Base-by-base conservation (phyloP, 371 early-diverging fungal species). In the Mortierella sp. region DNA sequence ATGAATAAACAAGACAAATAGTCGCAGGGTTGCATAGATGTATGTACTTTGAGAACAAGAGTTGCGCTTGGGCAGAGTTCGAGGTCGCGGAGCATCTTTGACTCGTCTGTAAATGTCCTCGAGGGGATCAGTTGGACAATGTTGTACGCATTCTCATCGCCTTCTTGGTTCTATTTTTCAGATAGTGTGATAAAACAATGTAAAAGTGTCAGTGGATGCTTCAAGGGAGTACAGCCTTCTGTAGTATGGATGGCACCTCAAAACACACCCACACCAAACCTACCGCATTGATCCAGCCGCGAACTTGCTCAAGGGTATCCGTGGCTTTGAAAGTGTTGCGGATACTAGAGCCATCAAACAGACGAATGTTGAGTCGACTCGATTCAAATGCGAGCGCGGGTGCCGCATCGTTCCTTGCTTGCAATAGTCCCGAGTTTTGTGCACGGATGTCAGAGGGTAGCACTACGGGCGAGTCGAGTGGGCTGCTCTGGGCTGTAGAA, bases 51-150 rank as follows among this genome's bases (percentile, higher is more conserved):
- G 86, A 91, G 86, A 4, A 91, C 89, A 16, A 91, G 77, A 1
- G 91, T 90, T 16, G 88, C 89, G 53, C 91, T 91, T 5, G 91
- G 91, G 31, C 88, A 88, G 3, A 91, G 80, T 8, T 87, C 85
- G 14, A 91, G 69, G 29, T 88, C 86, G 1, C 80, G 74, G 16
- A 91, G 74, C 44, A 86, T 76, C 39, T 67, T 77, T 19, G 80
- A 55, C 43, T 90, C 87, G 31, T 91, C 91, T 19, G 79, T 72
- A 29, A 83, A 83, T 14, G 79, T 75, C 13, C 83, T 64, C 5
- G 72, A 44, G 24, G 83, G 83, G 19, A 83, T 83, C 48, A 83
- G n/a, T 39, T 83, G 79, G 11, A 75, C 83, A 66, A 83, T 83
- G 31, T 83, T 83, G 52, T 83, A 83, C 2, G 79, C 73, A 39